Evolutionary conservation across 768 basidiomycete species (phyloP).

Genomic region (Serpula lacrymans): DNA sequence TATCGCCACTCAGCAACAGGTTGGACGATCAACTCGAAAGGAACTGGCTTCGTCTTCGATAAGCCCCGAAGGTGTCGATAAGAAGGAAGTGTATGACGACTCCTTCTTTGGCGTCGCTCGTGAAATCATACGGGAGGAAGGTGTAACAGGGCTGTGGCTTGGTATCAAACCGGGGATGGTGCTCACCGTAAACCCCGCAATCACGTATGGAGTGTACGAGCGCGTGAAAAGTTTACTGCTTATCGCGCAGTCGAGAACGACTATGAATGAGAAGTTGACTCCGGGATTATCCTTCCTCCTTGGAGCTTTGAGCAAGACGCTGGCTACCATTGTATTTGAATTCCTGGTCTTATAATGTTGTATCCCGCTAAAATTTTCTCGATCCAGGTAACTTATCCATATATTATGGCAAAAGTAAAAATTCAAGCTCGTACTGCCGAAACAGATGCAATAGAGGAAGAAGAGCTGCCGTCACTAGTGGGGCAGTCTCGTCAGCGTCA

Average conservation of each 20-base stretch:
- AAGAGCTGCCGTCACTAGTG: conserved; percentile 28
- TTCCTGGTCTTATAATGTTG: neutral
- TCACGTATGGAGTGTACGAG: conserved; percentile 95
- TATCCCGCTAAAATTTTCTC: neutral
- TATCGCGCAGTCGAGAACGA: conserved; percentile 46
- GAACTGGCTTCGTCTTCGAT: neutral
- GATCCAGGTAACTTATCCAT: conserved; percentile 92
- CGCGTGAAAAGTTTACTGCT: conserved; percentile 77
- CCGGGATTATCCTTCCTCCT: conserved; percentile 78
- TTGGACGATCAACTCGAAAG: conserved; percentile 45
- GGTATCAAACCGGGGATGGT: conserved; percentile 91
- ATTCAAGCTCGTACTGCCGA: conserved; percentile 82
- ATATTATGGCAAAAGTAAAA: conserved; percentile 95
- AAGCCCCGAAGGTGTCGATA: conserved; percentile 1
- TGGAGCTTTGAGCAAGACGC: conserved; percentile 92
- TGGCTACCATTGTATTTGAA: conserved; percentile 84
- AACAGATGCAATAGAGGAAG: conserved; percentile 35
- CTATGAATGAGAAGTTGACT: conserved; percentile 55
- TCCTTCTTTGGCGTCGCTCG: conserved; percentile 77
- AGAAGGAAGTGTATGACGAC: conserved; percentile 40
- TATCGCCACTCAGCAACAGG: conserved; percentile 96
- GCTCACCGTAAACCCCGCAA: conserved; percentile 96
- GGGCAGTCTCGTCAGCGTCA: neutral
- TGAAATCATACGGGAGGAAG: conserved; percentile 89
- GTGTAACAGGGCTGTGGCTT: conserved; percentile 85